Percentiles rank a stretch among this genome's conserved stretches.
phyloP scores from a whole-genome alignment of 768 basidiomycete species.

The Xerocomus brunneocitrinus region DNA sequence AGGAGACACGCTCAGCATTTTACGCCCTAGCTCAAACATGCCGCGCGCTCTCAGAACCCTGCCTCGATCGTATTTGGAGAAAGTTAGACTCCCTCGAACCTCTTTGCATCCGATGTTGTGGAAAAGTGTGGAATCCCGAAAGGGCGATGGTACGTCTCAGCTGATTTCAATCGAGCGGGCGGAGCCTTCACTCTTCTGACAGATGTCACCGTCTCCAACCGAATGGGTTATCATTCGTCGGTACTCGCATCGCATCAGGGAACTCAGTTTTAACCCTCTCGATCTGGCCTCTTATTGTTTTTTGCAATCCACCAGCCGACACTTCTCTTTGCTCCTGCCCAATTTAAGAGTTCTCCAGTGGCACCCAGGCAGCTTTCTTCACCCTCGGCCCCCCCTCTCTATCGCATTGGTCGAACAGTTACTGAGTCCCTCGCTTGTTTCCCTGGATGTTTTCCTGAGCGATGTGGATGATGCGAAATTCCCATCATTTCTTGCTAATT shows the following conservation, averaged over 20 bases:
- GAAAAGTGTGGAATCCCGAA: not conserved
- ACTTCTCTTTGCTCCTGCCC: not conserved
- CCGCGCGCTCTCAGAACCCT: not conserved
- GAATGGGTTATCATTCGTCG: not conserved
- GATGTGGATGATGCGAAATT: not conserved
- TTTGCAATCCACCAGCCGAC: not conserved
- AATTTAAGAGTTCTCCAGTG: slow-evolving; percentile 3
- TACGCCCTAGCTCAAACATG: not conserved
- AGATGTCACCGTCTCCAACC: not conserved
- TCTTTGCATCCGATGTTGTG: not conserved
- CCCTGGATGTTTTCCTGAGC: not conserved
- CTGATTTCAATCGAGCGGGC: not conserved
- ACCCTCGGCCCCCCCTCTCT: not conserved
- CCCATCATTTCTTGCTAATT: not conserved
- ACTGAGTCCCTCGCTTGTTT: not conserved
- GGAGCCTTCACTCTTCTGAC: not conserved
- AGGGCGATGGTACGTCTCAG: not conserved
- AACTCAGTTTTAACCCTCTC: not conserved
- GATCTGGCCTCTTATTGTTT: not conserved
- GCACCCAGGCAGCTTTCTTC: not conserved
- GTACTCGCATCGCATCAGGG: slow-evolving; percentile 4
- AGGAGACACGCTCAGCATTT: not conserved
- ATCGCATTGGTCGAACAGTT: not conserved
- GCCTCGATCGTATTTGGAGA: slow-evolving; percentile 3
- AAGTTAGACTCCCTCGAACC: not conserved